Conservation (phyloP, 1,284 basidiomycete species). For the Rhizoctonia solani region DNA sequence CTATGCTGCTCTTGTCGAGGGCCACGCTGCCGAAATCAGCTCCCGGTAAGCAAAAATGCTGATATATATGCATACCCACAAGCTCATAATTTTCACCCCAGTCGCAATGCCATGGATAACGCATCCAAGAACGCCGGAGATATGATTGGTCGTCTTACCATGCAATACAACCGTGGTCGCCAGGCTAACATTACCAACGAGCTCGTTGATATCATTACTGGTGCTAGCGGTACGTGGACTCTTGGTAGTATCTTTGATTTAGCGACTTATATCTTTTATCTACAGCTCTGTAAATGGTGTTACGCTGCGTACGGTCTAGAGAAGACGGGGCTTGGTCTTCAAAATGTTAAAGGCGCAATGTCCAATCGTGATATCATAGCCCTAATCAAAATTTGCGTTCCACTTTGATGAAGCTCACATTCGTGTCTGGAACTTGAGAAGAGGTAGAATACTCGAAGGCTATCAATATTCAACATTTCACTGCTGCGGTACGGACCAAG, state of each 20-base stretch:
- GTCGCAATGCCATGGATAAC: conserved; percentile 99
- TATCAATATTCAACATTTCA: too few species aligned
- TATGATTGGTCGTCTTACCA: conserved; percentile 85
- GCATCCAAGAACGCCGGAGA: conserved; percentile 97
- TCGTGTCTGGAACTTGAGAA: too few species aligned
- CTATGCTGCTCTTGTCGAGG: conserved; percentile 93
- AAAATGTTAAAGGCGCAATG: background rate
- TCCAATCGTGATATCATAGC: background rate
- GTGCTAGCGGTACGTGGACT: conserved; percentile 52
- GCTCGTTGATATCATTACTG: conserved; percentile 92
- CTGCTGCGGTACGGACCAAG: too few species aligned
- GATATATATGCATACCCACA: background rate
- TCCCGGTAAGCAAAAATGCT: conserved; percentile 60
- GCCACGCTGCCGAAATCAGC: conserved; percentile 93
- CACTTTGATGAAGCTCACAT: background rate
- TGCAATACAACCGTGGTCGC: conserved; percentile 99
- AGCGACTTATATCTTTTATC: too few species aligned
- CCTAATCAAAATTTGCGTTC: background rate
- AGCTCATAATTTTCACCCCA: conserved; percentile 42
- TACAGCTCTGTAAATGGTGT: too few species aligned
- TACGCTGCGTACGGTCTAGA: too few species aligned
- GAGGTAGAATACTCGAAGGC: too few species aligned
- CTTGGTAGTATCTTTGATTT: too few species aligned
- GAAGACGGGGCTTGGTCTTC: too few species aligned
- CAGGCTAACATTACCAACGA: conserved; percentile 98